These are phyloP conservation scores for Aspergillus tubingensis DNA, from an alignment of 2,329 filamentous ascomycete species.

Conservation along the genomic window DNA sequence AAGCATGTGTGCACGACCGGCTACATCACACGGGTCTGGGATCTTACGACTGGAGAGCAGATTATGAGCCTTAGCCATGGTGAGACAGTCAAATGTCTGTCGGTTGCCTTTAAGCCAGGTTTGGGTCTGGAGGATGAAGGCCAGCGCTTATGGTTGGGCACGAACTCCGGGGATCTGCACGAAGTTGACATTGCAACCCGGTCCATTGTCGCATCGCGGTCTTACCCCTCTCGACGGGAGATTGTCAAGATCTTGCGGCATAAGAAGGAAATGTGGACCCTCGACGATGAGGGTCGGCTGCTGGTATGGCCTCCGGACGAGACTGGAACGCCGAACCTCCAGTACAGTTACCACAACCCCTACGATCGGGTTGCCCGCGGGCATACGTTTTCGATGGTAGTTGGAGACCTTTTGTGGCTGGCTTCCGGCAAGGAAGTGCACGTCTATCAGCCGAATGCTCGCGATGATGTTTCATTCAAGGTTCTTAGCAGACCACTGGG, in stretches of 20 bases:
- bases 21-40: conserved; percentile 86
- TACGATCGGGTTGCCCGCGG: conserved; percentile 73
- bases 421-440: conserved; percentile 84
- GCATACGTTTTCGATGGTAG: conserved; percentile 84
- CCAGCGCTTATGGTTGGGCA: conserved; percentile 82
- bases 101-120: conserved; percentile 83
- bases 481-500: conserved; percentile 70
- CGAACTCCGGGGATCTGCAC: conserved; percentile 80
- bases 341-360: conserved; percentile 68
- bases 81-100: conserved; percentile 79
- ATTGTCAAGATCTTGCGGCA: conserved; percentile 84
- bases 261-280: conserved; percentile 86
- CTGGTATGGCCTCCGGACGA: conserved; percentile 83
- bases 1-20: conserved; percentile 85
- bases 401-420: conserved; percentile 84
- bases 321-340: conserved; percentile 71
- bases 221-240: conserved; percentile 75
- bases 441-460: conserved; percentile 73
- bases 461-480: conserved; percentile 71
- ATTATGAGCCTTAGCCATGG: conserved; percentile 79
- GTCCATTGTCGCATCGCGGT: conserved; percentile 67
- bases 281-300: conserved; percentile 85
- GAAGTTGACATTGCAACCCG: conserved; percentile 82
- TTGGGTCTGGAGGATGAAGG: conserved; percentile 78
- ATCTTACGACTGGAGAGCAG: conserved; percentile 75